A percentile compares a stretch with the other conserved stretches of the same genome.
Evolutionary conservation across 306 rosid species (phyloP).

Genomic region (Myrica gale): DNA sequence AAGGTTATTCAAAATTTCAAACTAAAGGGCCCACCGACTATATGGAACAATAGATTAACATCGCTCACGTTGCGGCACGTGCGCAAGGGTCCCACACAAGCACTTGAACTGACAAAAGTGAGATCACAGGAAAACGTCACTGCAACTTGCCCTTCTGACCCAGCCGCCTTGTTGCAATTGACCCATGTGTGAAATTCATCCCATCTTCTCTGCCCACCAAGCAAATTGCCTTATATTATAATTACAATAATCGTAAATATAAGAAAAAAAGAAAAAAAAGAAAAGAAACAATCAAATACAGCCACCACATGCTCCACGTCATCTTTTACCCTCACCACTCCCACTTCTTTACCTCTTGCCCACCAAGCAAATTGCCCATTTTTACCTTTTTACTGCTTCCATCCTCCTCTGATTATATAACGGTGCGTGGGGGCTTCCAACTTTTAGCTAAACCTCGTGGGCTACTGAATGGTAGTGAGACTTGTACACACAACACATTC

Average conservation of each 20-base stretch:
- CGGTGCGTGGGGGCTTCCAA: not conserved
- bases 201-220: slow-evolving; percentile 12
- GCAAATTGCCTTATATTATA: not conserved
- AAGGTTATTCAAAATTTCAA: slow-evolving; percentile 11
- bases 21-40: not conserved
- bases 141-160: slow-evolving; percentile 30
- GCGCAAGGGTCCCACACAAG: not conserved
- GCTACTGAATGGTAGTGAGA: not conserved
- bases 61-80: slow-evolving; percentile 9
- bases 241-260: not conserved
- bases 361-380: not conserved
- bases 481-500: not conserved
- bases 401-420: slow-evolving; percentile 15
- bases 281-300: slow-evolving; percentile 1
- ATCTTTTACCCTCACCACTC: not conserved
- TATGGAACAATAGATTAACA: not conserved
- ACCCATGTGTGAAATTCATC: slow-evolving; percentile 59
- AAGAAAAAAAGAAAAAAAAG: not conserved
- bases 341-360: not conserved
- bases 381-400: slow-evolving; percentile 22
- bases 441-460: not conserved
- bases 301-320: slow-evolving; percentile 17
- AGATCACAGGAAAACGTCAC: slow-evolving; percentile 29
- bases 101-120: not conserved
- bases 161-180: slow-evolving; percentile 58